A percentile compares a stretch with the other conserved stretches of the same genome.
Evolutionary conservation across 208 protist genomes (phyloP).

Genomic region (Porcisia deanei): DNA sequence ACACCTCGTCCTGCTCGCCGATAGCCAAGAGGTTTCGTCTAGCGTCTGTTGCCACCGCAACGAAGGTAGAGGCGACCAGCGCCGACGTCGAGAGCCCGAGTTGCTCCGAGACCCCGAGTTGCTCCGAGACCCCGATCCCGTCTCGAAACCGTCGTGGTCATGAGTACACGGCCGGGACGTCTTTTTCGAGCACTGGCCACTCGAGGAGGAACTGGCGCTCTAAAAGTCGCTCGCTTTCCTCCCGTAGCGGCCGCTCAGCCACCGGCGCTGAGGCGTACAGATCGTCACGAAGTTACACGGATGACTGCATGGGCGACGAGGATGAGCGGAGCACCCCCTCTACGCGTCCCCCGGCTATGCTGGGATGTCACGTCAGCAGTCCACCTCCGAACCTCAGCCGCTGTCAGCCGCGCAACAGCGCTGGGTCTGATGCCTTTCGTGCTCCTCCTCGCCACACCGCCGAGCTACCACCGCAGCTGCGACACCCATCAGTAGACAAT

Average conservation of each 20-base stretch:
- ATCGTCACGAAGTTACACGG: neutral
- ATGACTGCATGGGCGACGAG: conserved; percentile 1
- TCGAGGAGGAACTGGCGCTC: neutral
- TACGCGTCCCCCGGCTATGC: conserved; percentile 21
- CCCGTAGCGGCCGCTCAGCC: neutral
- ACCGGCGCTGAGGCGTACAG: neutral
- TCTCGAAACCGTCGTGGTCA: neutral
- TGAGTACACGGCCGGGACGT: neutral
- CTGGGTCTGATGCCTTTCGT: neutral
- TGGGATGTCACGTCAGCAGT: conserved; percentile 24
- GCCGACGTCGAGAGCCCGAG: neutral
- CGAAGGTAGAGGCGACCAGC: neutral
- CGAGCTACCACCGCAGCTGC: neutral
- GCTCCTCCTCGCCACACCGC: neutral
- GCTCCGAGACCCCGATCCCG: neutral
- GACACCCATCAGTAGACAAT: neutral
- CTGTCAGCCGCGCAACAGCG: neutral
- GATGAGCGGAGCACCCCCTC: conserved; percentile 23
- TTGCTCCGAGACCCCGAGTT: neutral
- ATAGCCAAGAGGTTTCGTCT: too few relatives aligned
- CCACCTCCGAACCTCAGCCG: conserved; percentile 25
- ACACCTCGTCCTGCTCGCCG: neutral
- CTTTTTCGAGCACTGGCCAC: neutral
- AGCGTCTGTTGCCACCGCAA: neutral
- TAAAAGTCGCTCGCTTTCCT: neutral